Percentiles rank a stretch among this genome's conserved stretches.
phyloP scores from a whole-genome alignment of 495 filamentous ascomycete species.

The Terfezia boudieri region DNA sequence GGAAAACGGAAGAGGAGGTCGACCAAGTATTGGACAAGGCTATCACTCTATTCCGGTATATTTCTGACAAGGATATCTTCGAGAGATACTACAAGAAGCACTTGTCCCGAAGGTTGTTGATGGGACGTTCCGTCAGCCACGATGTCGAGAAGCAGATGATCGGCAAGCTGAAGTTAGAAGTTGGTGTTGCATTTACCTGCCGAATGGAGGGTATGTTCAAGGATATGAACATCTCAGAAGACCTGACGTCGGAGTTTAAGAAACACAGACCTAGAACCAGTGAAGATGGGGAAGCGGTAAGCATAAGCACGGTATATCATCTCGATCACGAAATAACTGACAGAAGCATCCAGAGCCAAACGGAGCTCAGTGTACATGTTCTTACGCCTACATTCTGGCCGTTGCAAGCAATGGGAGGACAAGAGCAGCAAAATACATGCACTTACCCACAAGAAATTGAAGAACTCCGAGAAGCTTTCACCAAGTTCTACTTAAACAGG shows the following conservation, averaged over 20 bases:
- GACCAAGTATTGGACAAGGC: slow-evolving; percentile 75
- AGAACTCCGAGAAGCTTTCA: slow-evolving; percentile 60
- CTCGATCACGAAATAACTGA: no score
- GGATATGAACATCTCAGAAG: slow-evolving; percentile 79
- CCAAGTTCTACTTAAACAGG: slow-evolving; percentile 69
- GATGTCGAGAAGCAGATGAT: slow-evolving; percentile 93
- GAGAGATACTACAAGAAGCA: slow-evolving; percentile 98
- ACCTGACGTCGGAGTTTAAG: slow-evolving; percentile 38
- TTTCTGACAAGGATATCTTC: slow-evolving; percentile 85
- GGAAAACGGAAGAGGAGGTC: slow-evolving; percentile 77
- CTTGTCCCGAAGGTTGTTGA: slow-evolving; percentile 61
- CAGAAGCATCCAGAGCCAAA: slow-evolving; percentile 24
- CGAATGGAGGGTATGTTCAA: slow-evolving; percentile 97
- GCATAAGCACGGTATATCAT: no score
- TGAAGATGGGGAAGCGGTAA: slow-evolving; percentile 22
- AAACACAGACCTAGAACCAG: not conserved
- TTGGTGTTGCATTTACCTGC: slow-evolving; percentile 79
- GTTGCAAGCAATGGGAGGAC: slow-evolving; percentile 53
- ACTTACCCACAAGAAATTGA: slow-evolving; percentile 58
- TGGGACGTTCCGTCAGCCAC: slow-evolving; percentile 65
- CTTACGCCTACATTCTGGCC: slow-evolving; percentile 92
- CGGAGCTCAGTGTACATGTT: slow-evolving; percentile 63
- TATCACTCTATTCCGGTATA: slow-evolving; percentile 62
- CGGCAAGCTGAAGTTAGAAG: slow-evolving; percentile 79
- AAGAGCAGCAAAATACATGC: slow-evolving; percentile 29